These are phyloP conservation scores for Zizania palustris DNA, from an alignment of 202 grass and related monocot species.

Conservation along the genomic window DNA sequence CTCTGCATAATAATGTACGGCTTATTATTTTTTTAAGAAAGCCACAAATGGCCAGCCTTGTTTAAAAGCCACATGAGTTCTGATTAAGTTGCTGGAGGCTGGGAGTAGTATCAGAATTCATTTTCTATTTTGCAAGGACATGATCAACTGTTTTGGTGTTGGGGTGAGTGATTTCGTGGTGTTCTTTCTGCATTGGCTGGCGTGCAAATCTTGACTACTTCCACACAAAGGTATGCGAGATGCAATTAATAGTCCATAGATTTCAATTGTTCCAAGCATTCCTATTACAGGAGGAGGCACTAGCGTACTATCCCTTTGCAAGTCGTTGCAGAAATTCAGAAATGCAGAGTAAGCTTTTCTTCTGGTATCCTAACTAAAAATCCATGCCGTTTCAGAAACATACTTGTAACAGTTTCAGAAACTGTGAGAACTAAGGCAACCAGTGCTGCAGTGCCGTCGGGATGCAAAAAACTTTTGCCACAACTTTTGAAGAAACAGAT, in stretches of 20 bases:
- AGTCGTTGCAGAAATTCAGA: conserved; percentile 18
- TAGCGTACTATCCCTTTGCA: conserved; percentile 15
- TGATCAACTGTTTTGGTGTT: not conserved
- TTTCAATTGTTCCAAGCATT: conserved; percentile 48
- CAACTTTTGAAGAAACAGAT: no score
- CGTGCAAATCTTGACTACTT: conserved; percentile 49
- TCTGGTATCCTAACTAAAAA: conserved; percentile 33
- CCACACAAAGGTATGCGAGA: conserved; percentile 39
- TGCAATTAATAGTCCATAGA: conserved; percentile 30
- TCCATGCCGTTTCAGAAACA: not conserved
- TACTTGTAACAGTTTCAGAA: not conserved
- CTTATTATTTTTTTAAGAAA: no score
- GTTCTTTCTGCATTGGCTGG: conserved; percentile 40
- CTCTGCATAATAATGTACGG: not conserved
- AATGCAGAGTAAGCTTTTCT: conserved; percentile 32
- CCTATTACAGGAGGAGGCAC: conserved; percentile 2
- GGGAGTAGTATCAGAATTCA: not conserved
- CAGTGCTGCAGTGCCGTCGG: not conserved
- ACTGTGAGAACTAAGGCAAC: not conserved
- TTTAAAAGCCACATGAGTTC: no score
- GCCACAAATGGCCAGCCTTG: no score
- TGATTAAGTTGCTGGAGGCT: no score
- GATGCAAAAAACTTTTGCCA: conserved; percentile 36
- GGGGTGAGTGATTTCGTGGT: conserved; percentile 27
- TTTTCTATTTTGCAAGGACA: not conserved